These are phyloP conservation scores for Arachnomyces sp. DNA, from an alignment of 2,329 filamentous ascomycete species.

Conservation along the genomic window DNA sequence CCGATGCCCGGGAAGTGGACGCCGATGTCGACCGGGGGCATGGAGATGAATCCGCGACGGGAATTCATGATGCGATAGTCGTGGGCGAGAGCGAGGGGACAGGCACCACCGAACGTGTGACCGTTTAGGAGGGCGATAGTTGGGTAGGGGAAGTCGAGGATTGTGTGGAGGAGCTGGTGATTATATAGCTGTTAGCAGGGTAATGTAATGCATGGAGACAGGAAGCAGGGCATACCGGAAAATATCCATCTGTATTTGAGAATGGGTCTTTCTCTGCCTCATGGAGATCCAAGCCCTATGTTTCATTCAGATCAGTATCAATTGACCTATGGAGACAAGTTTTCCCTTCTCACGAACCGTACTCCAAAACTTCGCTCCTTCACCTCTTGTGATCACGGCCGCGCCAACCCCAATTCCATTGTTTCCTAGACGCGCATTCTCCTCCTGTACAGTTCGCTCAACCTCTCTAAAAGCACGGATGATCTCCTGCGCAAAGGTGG, in stretches of 20 bases:
- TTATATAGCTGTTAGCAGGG: neutral
- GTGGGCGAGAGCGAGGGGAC: constrained; percentile 30
- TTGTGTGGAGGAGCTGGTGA: constrained; percentile 26
- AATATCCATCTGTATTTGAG: constrained; percentile 49
- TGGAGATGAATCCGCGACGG: constrained; percentile 29
- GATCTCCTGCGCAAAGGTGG: constrained; percentile 41
- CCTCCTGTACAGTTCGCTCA: constrained; percentile 32
- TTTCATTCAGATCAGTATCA: too few species aligned
- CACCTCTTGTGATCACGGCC: constrained; percentile 43
- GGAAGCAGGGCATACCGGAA: constrained; percentile 25
- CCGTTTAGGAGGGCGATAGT: constrained; percentile 33
- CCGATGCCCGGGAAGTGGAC: constrained; percentile 44
- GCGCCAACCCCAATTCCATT: constrained; percentile 21
- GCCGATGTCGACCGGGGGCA: constrained; percentile 43
- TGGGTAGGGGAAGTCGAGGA: constrained; percentile 35
- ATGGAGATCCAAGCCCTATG: constrained; percentile 32
- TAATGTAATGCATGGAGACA: neutral
- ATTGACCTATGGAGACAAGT: too few species aligned
- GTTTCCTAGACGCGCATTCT: constrained; percentile 23
- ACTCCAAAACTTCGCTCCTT: constrained; percentile 22
- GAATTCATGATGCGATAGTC: constrained; percentile 32
- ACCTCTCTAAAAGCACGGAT: constrained; percentile 39
- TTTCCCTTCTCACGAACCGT: constrained; percentile 1
- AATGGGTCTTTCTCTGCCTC: constrained; percentile 39
- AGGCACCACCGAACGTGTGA: constrained; percentile 33